Evolutionary conservation across 2,329 filamentous ascomycete species (phyloP).

Genomic region (Aspergillus fumigatiaffinis): DNA sequence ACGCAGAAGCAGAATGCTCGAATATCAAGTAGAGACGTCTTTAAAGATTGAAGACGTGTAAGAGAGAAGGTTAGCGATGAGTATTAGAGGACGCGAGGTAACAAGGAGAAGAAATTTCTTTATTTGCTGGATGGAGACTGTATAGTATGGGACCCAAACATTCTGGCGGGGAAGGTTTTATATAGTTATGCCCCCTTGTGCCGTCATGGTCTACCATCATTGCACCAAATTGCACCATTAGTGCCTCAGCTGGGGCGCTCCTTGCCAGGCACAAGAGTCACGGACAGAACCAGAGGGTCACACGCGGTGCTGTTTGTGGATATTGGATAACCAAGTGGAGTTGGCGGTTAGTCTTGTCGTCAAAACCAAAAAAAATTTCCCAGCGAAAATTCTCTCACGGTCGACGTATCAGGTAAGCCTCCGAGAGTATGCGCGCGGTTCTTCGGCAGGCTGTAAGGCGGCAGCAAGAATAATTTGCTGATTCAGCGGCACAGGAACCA

Average conservation of each 20-base stretch:
- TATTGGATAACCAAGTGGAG: neutral
- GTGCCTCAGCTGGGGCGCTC: neutral
- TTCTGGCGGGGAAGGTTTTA: constrained; percentile 17
- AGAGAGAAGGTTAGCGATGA: neutral
- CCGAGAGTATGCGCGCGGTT: neutral
- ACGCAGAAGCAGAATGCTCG: neutral
- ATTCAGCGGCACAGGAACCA: neutral
- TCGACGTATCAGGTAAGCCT: neutral
- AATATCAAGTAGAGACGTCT: neutral
- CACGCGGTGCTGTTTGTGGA: constrained; percentile 7
- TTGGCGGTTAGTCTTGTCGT: neutral
- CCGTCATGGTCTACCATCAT: constrained; percentile 12
- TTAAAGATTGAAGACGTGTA: neutral
- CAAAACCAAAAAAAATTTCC: neutral
- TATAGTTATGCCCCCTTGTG: constrained; percentile 12
- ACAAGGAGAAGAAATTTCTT: neutral
- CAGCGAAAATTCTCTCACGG: neutral
- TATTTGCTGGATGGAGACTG: constrained; percentile 2
- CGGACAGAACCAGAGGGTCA: constrained; percentile 8
- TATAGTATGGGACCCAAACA: constrained; percentile 10
- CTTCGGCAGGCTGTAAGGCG: neutral
- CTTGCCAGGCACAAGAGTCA: constrained; percentile 11
- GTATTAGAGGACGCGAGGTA: neutral
- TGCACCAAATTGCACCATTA: constrained; percentile 8
- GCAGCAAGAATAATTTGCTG: neutral